phyloP scores from a whole-genome alignment of 108 stramenopile genomes.

The Skeletonema potamos region DNA sequence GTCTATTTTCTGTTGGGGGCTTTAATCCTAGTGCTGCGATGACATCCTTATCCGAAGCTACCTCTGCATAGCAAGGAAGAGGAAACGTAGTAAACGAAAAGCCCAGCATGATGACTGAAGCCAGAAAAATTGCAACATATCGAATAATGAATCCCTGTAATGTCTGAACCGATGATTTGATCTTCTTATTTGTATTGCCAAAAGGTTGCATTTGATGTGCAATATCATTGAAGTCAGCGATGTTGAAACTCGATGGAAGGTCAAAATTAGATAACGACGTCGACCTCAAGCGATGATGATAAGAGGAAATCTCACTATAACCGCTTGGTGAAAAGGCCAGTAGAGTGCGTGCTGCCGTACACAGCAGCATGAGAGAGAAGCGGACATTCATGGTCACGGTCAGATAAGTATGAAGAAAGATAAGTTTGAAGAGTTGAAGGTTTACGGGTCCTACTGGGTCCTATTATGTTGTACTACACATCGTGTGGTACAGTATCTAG shows the following conservation, averaged over 20 bases:
- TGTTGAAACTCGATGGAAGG: background rate
- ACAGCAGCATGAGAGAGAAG: background rate
- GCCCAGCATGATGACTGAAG: background rate
- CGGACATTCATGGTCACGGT: background rate
- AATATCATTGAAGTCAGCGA: background rate
- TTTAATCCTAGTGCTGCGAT: constrained; percentile 5
- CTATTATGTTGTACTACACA: no score
- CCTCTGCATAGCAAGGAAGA: background rate
- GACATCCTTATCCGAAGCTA: background rate
- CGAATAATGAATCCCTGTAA: background rate
- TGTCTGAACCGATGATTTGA: background rate
- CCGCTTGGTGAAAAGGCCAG: background rate
- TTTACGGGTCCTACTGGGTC: no score
- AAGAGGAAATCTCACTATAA: background rate
- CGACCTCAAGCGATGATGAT: background rate
- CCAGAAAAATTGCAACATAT: background rate
- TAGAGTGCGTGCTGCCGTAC: background rate
- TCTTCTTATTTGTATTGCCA: background rate
- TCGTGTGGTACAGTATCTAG: no score
- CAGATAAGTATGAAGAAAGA: no score
- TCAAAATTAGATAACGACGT: no score
- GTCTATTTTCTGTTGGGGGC: constrained; percentile 14
- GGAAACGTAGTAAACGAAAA: background rate
- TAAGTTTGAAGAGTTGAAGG: no score
- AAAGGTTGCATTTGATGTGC: background rate